These are phyloP conservation scores for Globisporangium okanoganense DNA, from an alignment of 352 stramenopile species.

Conservation along the genomic window DNA sequence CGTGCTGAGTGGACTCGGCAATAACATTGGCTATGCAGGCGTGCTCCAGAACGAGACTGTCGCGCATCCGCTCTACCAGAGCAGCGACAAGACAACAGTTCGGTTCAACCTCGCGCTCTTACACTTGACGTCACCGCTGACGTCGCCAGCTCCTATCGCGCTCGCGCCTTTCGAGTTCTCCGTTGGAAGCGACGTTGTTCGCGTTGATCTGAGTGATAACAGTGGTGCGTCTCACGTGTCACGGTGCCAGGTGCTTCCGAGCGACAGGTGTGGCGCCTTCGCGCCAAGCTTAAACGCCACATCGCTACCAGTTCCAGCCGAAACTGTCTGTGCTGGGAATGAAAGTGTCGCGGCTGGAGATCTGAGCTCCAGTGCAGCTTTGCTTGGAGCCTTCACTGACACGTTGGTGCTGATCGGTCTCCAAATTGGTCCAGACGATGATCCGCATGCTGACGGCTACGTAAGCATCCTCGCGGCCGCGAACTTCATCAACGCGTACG, in stretches of 20 bases:
- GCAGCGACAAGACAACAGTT: background rate
- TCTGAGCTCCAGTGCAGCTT: background rate
- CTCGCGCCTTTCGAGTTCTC: background rate
- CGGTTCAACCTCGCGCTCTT: conserved; percentile 6
- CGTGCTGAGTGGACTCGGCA: too few species aligned
- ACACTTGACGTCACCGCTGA: background rate
- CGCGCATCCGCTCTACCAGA: background rate
- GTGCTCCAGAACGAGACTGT: background rate
- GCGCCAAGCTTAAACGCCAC: too few species aligned
- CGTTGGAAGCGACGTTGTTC: background rate
- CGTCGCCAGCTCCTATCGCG: background rate
- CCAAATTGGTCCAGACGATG: background rate
- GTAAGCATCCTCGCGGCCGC: background rate
- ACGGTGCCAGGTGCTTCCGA: background rate
- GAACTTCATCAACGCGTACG: conserved; percentile 13
- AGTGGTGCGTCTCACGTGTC: too few species aligned
- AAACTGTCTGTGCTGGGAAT: conserved; percentile 6
- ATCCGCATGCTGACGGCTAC: conserved; percentile 3
- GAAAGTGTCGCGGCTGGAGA: background rate
- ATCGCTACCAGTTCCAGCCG: too few species aligned
- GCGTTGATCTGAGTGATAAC: background rate
- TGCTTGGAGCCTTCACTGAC: background rate
- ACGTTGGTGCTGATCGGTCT: conserved; percentile 3
- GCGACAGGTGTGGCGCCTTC: background rate
- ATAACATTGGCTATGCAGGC: background rate